Percentiles rank a stretch among this genome's conserved stretches.
Evolutionary conservation across 2,329 filamentous ascomycete species (phyloP).

Genomic region (Lachnellula subtilissima): DNA sequence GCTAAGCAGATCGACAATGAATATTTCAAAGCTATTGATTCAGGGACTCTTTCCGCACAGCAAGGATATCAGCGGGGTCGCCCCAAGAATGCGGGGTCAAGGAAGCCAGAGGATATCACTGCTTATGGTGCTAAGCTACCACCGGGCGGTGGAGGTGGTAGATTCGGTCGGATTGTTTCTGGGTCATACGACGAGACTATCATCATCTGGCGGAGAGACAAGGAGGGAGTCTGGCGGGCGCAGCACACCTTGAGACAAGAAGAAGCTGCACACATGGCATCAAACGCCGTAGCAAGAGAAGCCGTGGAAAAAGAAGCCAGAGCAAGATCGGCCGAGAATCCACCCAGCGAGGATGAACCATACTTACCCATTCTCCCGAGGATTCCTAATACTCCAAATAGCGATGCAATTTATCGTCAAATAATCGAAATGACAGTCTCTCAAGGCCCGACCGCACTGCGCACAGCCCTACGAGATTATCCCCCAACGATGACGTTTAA

Average conservation of each 20-base stretch:
- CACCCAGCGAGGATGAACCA: neutral
- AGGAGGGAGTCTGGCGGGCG: conserved; percentile 78
- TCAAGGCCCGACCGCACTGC: conserved; percentile 43
- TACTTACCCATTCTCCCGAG: neutral
- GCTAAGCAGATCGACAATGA: conserved; percentile 68
- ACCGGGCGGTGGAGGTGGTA: conserved; percentile 83
- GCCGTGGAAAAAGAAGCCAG: neutral
- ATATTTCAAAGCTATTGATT: conserved; percentile 60
- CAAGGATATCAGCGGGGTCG: conserved; percentile 31
- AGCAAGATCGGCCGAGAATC: neutral
- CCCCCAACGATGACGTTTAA: conserved; percentile 22
- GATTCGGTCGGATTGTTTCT: conserved; percentile 90
- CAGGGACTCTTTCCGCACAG: conserved; percentile 39
- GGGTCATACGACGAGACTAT: conserved; percentile 95
- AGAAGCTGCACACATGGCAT: conserved; percentile 55
- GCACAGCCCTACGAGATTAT: conserved; percentile 19
- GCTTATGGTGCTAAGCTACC: conserved; percentile 82
- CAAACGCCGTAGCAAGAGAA: conserved; percentile 8
- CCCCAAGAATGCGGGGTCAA: conserved; percentile 58
- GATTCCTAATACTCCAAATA: conserved; percentile 29
- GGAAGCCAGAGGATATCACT: conserved; percentile 68
- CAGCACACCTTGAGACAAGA: conserved; percentile 72
- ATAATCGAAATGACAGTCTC: conserved; percentile 51
- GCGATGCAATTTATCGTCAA: conserved; percentile 39
- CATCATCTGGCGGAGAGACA: conserved; percentile 87